phyloP scores from a whole-genome alignment of 225 moss, liverwort and hornwort species.

The Bryum argenteum region DNA sequence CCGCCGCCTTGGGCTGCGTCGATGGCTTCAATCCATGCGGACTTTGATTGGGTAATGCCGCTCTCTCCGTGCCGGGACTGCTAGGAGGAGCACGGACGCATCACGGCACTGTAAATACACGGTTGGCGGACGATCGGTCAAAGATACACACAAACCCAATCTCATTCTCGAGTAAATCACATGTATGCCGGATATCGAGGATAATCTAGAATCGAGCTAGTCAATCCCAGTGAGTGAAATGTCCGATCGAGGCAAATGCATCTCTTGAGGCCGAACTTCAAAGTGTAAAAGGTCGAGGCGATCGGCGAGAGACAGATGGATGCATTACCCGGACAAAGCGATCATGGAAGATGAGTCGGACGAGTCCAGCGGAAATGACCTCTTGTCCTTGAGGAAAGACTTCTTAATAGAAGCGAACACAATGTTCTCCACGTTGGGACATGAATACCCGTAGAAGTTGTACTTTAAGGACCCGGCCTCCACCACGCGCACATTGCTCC shows the following conservation, averaged over 20 bases:
- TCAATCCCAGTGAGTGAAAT: too few species aligned
- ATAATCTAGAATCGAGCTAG: too few species aligned
- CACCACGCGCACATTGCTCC: not conserved
- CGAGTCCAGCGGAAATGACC: conserved; percentile 36
- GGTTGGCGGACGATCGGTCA: not conserved
- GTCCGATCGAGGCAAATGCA: too few species aligned
- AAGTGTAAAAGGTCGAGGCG: too few species aligned
- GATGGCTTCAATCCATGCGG: conserved; percentile 46
- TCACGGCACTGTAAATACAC: conserved; percentile 38
- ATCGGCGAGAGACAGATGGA: too few species aligned
- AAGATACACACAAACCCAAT: too few species aligned
- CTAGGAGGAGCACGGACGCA: conserved; percentile 38
- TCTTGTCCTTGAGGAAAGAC: conserved; percentile 24
- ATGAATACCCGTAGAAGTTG: not conserved
- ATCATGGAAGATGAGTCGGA: conserved; percentile 49
- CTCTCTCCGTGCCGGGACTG: conserved; percentile 18
- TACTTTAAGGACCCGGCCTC: not conserved
- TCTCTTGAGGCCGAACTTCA: too few species aligned
- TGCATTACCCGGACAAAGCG: conserved; percentile 27
- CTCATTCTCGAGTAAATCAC: too few species aligned
- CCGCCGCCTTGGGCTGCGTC: conserved; percentile 34
- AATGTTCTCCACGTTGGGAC: conserved; percentile 28
- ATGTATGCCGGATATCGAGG: too few species aligned
- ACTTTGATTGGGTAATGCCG: not conserved
- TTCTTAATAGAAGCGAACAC: conserved; percentile 22